Conservation (phyloP, 768 basidiomycete genomes). For the Tulasnella sp. region DNA sequence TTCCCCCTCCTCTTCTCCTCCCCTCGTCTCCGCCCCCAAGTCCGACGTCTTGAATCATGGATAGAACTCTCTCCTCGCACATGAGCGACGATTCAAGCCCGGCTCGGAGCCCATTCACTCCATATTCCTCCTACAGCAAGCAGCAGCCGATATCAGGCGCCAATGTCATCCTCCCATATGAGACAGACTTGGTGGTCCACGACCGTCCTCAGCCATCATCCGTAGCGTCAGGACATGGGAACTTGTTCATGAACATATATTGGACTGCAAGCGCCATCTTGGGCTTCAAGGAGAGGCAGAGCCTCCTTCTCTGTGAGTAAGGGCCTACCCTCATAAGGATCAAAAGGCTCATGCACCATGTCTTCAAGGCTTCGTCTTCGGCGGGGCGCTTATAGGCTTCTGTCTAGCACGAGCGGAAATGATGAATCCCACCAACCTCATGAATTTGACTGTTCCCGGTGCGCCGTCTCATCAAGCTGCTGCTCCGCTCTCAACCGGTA, state of each 20-base stretch:
- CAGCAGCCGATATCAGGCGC: too few relatives aligned
- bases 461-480: too few relatives aligned
- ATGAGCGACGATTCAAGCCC: too few relatives aligned
- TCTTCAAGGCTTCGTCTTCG: constrained; percentile 13
- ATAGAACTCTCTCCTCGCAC: neutral
- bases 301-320: constrained; percentile 3
- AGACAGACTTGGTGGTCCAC: too few relatives aligned
- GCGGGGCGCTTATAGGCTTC: constrained; percentile 13
- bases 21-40: neutral
- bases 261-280: constrained; percentile 10
- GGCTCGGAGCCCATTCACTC: too few relatives aligned
- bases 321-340: neutral
- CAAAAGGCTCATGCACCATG: too few relatives aligned
- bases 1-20: neutral
- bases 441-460: neutral
- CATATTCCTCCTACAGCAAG: too few relatives aligned
- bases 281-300: constrained; percentile 16
- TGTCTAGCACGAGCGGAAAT: constrained; percentile 3
- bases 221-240: too few relatives aligned
- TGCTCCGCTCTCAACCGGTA: too few relatives aligned
- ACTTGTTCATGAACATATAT: neutral
- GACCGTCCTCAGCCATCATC: too few relatives aligned
- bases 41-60: neutral
- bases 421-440: constrained; percentile 6
- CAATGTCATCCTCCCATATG: too few relatives aligned